phyloP scores from a whole-genome alignment of 441 rosid genomes.

The Arabidopsis lyrata region DNA sequence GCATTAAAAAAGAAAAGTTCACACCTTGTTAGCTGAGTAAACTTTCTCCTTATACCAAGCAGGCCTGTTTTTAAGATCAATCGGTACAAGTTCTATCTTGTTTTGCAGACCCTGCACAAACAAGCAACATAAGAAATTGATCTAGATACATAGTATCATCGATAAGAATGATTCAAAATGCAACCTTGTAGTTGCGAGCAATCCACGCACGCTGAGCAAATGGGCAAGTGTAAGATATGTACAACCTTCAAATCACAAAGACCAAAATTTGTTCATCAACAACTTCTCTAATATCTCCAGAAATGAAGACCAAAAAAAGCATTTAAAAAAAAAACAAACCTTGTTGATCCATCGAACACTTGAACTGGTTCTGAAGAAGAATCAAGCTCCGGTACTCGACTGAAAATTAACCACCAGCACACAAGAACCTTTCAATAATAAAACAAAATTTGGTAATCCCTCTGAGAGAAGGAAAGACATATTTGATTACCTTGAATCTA shows the following conservation, averaged over 20 bases:
- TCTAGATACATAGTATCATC: neutral
- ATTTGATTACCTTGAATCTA: constrained; percentile 32
- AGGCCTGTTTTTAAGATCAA: constrained; percentile 79
- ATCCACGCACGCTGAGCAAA: constrained; percentile 90
- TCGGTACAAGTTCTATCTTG: constrained; percentile 75
- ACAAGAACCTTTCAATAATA: neutral
- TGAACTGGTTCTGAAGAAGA: constrained; percentile 70
- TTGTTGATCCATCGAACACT: constrained; percentile 76
- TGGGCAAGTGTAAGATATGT: constrained; percentile 75
- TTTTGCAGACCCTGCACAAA: constrained; percentile 74
- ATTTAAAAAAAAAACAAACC: constrained; percentile 44
- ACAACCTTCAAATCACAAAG: constrained; percentile 62
- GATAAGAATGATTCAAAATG: neutral
- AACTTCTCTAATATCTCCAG: neutral
- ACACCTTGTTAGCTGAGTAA: constrained; percentile 74
- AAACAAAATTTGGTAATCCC: neutral
- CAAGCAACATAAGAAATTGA: constrained; percentile 1
- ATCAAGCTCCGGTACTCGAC: constrained; percentile 58
- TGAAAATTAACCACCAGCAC: constrained; percentile 10
- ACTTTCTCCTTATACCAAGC: constrained; percentile 89
- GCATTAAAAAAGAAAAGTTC: neutral
- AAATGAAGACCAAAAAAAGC: neutral
- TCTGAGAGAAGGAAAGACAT: neutral
- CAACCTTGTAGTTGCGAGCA: constrained; percentile 78
- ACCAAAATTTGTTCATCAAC: constrained; percentile 8